Evolutionary conservation across 768 basidiomycete genomes (phyloP), one percentile per base, ranked within the genome.

Genomic region (Hortiboletus campestris): DNA sequence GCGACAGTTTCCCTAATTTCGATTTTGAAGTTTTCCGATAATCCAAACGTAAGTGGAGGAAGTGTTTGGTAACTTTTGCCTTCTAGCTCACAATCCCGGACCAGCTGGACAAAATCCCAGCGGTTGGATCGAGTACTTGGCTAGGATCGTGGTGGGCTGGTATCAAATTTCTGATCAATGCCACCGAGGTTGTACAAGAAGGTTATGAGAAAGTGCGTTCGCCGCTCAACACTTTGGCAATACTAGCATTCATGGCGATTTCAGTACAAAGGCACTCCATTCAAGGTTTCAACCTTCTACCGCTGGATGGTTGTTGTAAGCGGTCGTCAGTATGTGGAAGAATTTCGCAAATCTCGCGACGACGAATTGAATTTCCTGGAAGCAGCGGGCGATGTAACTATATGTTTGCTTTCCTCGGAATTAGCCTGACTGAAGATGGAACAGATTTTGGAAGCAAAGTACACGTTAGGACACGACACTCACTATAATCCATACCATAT

Each of bases 231-330:
- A 8, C 11, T 6, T 1, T 31, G 14, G 16, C 3, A 9, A 25
- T 25, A 14, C 17, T 41, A 9, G 44, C 0, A 6, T 11, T 29
- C 19, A 49, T 31, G 12, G 36, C 16, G 4, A 44, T 52, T 25
- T 19, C 22, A 75, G 74, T 60, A 71, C 60, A 69, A 69, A 35
- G 57, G 52, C 8, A 49, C 56, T 4, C 51, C 66, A 16, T 76
- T 74, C 62, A 74, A 72, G 45, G 60, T 74, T 12, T 53, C 73
- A 0, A 54, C 46, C 2, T 34, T 68, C n/a, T 46, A 50, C 14
- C 59, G 60, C 40, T 82, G 81, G 80, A 58, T 71, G 2, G 72
- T 81, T 17, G 41, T 82, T 16, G 60, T 75, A 1, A 68, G 64
- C 16, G 67, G 71, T 5, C 60, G 55, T 1, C 53, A 66, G n/a